Percentiles rank a stretch among this genome's conserved stretches.
These are phyloP conservation scores for Crithidia thermophila DNA, from an alignment of 208 protist species.

Conservation along the genomic window DNA sequence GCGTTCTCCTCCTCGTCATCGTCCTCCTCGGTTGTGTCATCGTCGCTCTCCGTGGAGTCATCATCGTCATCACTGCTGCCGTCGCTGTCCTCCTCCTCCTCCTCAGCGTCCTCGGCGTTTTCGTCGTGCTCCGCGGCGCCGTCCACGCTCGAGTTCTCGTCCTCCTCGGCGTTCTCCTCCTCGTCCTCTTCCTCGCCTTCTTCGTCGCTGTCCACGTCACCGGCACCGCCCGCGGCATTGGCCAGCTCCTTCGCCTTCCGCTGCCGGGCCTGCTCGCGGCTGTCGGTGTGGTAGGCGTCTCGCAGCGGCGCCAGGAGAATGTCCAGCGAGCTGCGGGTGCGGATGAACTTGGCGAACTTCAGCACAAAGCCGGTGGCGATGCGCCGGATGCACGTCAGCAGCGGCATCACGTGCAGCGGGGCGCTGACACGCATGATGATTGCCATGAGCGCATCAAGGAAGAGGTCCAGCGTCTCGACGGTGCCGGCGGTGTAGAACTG, in stretches of 20 bases:
- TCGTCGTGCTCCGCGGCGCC: conserved; percentile 1
- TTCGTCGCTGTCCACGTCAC: conserved; percentile 36
- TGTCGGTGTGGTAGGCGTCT: conserved; percentile 85
- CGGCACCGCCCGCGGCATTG: conserved; percentile 31
- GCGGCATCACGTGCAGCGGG: conserved; percentile 83
- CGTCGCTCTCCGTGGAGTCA: conserved; percentile 16
- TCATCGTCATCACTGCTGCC: conserved; percentile 28
- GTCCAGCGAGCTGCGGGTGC: conserved; percentile 58
- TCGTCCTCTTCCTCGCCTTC: conserved; percentile 27
- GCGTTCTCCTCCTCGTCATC: conserved; percentile 27
- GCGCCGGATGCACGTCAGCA: conserved; percentile 79
- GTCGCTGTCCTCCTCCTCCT: conserved; percentile 18
- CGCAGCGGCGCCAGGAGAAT: conserved; percentile 77
- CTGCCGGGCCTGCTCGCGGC: conserved; percentile 70
- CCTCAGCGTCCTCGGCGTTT: conserved; percentile 25
- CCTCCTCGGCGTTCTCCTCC: conserved; percentile 16
- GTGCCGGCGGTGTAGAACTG: conserved; percentile 78
- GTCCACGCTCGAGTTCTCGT: conserved; percentile 9
- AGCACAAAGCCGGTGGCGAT: conserved; percentile 78
- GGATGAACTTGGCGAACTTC: conserved; percentile 73
- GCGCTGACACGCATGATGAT: conserved; percentile 76
- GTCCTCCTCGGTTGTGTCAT: conserved; percentile 29
- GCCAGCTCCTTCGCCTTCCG: conserved; percentile 51
- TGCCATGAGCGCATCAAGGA: conserved; percentile 86
- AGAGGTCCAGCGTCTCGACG: conserved; percentile 79